These are phyloP conservation scores for Aegilops umbellulata DNA, from an alignment of 176 grass and related monocot genomes.

Conservation along the genomic window DNA sequence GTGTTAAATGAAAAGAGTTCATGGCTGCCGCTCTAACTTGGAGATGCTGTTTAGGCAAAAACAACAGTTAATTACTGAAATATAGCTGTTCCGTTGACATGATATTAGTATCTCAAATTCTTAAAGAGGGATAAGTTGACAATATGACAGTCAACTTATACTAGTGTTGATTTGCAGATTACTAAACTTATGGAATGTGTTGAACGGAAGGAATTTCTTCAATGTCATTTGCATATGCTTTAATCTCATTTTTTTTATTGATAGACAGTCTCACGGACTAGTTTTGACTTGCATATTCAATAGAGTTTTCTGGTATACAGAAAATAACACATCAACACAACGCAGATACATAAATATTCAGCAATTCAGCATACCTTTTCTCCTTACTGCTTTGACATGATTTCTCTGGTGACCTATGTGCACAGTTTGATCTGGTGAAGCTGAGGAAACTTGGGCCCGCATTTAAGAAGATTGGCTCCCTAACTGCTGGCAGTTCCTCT, in stretches of 20 bases:
- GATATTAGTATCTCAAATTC: too few relatives aligned
- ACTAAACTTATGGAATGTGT: background rate
- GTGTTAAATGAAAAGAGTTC: too few relatives aligned
- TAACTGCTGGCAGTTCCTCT: conserved; percentile 77
- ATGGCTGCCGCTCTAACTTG: too few relatives aligned
- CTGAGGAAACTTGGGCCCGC: conserved; percentile 64
- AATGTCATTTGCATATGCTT: background rate
- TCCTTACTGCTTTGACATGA: background rate
- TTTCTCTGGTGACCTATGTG: conserved; percentile 17
- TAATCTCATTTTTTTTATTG: background rate
- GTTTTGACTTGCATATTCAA: background rate
- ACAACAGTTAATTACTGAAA: too few relatives aligned
- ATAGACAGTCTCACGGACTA: background rate
- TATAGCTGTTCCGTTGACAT: too few relatives aligned
- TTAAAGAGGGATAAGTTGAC: too few relatives aligned
- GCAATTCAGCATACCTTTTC: background rate
- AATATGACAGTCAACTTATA: too few relatives aligned
- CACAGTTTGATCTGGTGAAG: conserved; percentile 63
- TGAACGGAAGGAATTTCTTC: background rate
- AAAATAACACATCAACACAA: too few relatives aligned
- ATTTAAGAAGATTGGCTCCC: conserved; percentile 64
- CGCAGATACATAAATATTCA: background rate
- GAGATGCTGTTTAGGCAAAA: too few relatives aligned
- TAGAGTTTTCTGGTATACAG: background rate
- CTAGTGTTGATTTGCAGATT: too few relatives aligned